These are phyloP conservation scores for Dysphania ambrosioides DNA, from an alignment of 148 eudicot species.

Conservation along the genomic window DNA sequence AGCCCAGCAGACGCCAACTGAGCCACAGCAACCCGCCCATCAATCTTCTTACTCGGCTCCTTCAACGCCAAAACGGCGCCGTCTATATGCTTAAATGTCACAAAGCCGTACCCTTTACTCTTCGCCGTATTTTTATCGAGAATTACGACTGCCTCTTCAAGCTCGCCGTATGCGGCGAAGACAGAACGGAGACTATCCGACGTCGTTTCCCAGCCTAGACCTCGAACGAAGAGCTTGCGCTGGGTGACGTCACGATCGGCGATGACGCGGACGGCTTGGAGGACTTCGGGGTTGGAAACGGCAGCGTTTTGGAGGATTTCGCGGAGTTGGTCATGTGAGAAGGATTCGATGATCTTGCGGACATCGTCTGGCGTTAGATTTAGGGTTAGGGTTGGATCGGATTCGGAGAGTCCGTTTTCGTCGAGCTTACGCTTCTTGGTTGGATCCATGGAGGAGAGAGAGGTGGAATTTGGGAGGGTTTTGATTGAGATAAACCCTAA, in stretches of 20 bases:
- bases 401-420: conserved; percentile 44
- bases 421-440: conserved; percentile 79
- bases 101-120: conserved; percentile 68
- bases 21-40: conserved; percentile 62
- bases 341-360: conserved; percentile 53
- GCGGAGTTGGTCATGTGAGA: conserved; percentile 59
- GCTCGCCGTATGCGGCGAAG: conserved; percentile 51
- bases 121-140: conserved; percentile 59
- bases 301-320: conserved; percentile 49
- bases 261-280: conserved; percentile 52
- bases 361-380: conserved; percentile 47
- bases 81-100: conserved; percentile 58
- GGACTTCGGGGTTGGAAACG: conserved; percentile 51
- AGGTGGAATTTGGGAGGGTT: not conserved
- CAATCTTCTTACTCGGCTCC: conserved; percentile 72
- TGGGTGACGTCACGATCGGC: conserved; percentile 60
- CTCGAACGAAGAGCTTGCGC: conserved; percentile 70
- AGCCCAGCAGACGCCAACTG: conserved; percentile 51
- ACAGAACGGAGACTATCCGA: conserved; percentile 46
- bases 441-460: conserved; percentile 43
- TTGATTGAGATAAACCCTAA: not conserved
- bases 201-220: conserved; percentile 76
- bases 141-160: conserved; percentile 70
- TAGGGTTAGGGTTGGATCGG: conserved; percentile 12
- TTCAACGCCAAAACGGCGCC: conserved; percentile 64